Evolutionary conservation across 768 basidiomycete species (phyloP).

Genomic region (Termitomyces sp.): DNA sequence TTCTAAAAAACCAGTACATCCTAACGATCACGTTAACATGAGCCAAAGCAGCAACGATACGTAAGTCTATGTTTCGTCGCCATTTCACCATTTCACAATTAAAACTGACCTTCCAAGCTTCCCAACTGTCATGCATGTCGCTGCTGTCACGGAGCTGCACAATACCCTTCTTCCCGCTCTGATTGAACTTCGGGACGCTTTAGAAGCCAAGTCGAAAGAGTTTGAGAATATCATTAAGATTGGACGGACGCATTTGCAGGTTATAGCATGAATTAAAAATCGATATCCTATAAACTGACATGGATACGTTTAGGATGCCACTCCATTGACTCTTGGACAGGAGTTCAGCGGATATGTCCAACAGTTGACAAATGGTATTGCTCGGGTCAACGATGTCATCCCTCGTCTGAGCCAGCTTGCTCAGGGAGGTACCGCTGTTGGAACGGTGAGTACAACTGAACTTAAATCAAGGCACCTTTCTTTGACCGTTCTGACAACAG

Average conservation of each 20-base stretch:
- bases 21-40: conserved; percentile 99
- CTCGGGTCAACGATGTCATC: conserved; percentile 72
- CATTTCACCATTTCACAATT: neutral
- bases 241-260: conserved; percentile 94
- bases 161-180: conserved; percentile 81
- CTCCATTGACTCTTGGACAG: conserved; percentile 94
- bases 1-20: conserved; percentile 95
- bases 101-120: conserved; percentile 50
- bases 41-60: conserved; percentile 99
- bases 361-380: conserved; percentile 88
- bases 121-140: conserved; percentile 99
- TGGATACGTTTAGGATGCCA: conserved; percentile 68
- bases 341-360: conserved; percentile 99
- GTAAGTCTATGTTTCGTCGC: conserved; percentile 38
- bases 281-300: neutral
- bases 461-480: neutral
- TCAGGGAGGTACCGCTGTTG: conserved; percentile 98
- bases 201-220: conserved; percentile 74
- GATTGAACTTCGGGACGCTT: conserved; percentile 74
- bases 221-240: conserved; percentile 97
- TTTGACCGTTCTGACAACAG: conserved; percentile 33
- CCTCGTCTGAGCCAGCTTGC: conserved; percentile 87
- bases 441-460: conserved; percentile 61
- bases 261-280: conserved; percentile 15
- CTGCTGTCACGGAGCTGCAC: conserved; percentile 86